Conservation (phyloP, 345 rosid genomes). For the Salix purpurea region DNA sequence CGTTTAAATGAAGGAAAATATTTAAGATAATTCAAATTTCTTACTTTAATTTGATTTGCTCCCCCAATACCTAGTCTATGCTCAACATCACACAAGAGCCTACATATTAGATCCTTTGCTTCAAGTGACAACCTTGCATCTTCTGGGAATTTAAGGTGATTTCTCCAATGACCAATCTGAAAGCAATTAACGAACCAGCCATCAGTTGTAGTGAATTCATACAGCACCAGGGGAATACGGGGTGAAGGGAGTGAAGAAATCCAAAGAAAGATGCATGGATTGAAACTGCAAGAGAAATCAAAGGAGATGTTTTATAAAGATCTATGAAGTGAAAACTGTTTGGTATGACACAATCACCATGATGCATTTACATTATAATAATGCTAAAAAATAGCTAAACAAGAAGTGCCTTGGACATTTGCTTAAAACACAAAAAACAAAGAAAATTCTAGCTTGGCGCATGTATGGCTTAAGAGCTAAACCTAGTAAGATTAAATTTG, state of each 20-base stretch:
- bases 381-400: no score
- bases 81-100: conserved; percentile 82
- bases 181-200: conserved; percentile 14
- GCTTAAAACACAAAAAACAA: no score
- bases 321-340: no score
- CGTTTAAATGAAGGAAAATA: conserved; percentile 8
- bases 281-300: not conserved
- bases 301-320: no score
- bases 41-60: conserved; percentile 81
- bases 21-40: conserved; percentile 14
- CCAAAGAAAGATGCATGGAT: not conserved
- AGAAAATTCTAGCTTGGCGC: no score
- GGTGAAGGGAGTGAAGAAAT: not conserved
- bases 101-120: conserved; percentile 86
- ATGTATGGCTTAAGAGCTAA: no score
- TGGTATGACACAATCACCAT: no score
- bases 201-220: not conserved
- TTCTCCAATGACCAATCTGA: conserved; percentile 93
- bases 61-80: conserved; percentile 89
- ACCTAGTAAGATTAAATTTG: no score
- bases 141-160: conserved; percentile 81
- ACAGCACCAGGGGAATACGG: not conserved
- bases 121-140: conserved; percentile 59
- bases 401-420: no score
- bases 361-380: no score